Percentiles rank a stretch among this genome's conserved stretches.
These are phyloP conservation scores for Colletotrichum trifolii DNA, from an alignment of 2,329 filamentous ascomycete species.

Conservation along the genomic window DNA sequence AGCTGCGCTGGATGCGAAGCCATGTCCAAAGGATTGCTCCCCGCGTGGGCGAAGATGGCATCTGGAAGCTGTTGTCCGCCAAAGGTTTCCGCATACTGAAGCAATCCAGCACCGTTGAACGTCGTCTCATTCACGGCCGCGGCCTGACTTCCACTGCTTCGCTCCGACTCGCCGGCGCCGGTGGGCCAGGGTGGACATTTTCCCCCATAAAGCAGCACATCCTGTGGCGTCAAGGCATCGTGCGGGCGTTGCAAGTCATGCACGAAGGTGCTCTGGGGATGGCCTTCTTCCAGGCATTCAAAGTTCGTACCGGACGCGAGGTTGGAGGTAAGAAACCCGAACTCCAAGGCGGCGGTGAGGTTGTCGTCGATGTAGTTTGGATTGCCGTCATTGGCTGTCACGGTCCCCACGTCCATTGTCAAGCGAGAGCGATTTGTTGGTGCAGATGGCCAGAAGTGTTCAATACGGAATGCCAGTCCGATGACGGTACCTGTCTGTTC, in stretches of 20 bases:
- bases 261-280: no score
- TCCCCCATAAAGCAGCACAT: background rate
- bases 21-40: background rate
- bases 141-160: no score
- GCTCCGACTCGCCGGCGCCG: no score
- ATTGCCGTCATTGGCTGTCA: constrained; percentile 13
- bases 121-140: no score
- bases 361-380: constrained; percentile 14
- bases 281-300: no score
- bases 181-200: no score
- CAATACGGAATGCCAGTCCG: background rate
- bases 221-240: background rate
- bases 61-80: background rate
- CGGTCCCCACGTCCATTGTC: constrained; percentile 22
- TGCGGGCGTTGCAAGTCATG: background rate
- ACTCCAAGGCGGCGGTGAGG: constrained; percentile 15
- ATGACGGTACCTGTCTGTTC: no score
- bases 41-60: background rate
- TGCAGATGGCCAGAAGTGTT: constrained; percentile 19
- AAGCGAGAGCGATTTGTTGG: background rate
- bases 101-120: no score
- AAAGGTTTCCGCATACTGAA: background rate
- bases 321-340: constrained; percentile 8
- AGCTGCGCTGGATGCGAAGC: background rate
- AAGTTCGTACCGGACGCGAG: background rate